phyloP scores from a whole-genome alignment of 2,329 filamentous ascomycete species.

The Colletotrichum gloeosporioides region DNA sequence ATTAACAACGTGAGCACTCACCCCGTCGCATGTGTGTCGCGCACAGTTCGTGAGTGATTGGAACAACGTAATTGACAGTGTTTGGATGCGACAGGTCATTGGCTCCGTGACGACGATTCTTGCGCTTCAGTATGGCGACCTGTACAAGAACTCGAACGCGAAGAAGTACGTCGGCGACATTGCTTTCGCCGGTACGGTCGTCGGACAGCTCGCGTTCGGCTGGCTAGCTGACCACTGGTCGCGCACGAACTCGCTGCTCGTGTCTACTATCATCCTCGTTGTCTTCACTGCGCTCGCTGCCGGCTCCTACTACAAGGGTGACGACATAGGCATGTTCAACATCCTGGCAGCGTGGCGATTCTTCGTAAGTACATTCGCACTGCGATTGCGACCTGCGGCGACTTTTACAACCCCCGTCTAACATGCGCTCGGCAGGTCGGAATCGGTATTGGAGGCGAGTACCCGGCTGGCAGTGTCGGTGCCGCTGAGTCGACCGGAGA shows the following conservation, averaged over 20 bases:
- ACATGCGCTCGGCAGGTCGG: neutral
- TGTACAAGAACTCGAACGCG: constrained; percentile 73
- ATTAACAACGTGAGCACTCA: constrained; percentile 73
- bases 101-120: constrained; percentile 86
- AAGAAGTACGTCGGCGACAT: constrained; percentile 80
- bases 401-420: neutral
- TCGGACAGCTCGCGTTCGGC: constrained; percentile 83
- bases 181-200: constrained; percentile 84
- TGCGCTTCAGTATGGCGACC: constrained; percentile 66
- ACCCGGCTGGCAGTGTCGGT: constrained; percentile 83
- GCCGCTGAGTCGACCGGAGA: constrained; percentile 86
- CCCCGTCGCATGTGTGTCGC: neutral
- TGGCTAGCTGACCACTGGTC: constrained; percentile 85
- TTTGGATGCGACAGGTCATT: constrained; percentile 67
- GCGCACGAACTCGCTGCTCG: constrained; percentile 79
- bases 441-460: constrained; percentile 58
- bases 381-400: fast-evolving
- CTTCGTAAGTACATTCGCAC: constrained; percentile 59
- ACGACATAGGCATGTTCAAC: constrained; percentile 74
- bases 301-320: constrained; percentile 77
- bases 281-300: constrained; percentile 82
- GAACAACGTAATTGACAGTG: neutral
- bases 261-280: constrained; percentile 83
- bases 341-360: constrained; percentile 83
- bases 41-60: fast-evolving